phyloP scores from a whole-genome alignment of 2,329 filamentous ascomycete species.

The Aspergillus ochraceus region DNA sequence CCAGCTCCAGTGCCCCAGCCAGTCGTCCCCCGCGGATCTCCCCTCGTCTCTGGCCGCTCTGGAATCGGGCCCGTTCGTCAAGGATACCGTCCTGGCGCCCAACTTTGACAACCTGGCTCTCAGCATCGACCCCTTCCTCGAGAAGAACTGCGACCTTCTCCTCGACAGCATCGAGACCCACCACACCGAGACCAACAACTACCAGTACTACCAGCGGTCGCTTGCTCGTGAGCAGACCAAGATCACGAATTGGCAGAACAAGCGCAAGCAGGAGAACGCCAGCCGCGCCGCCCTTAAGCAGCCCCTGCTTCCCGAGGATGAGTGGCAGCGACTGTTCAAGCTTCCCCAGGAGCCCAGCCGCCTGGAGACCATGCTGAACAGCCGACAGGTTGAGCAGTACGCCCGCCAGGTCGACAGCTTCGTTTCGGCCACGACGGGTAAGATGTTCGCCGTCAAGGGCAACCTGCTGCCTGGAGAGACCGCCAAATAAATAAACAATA shows the following conservation, averaged over 20 bases:
- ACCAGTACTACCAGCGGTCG: conserved; percentile 94
- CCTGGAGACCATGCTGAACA: conserved; percentile 91
- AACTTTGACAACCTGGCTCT: conserved; percentile 89
- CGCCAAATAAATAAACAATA: conserved; percentile 30
- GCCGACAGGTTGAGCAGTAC: conserved; percentile 96
- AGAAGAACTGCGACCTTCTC: conserved; percentile 96
- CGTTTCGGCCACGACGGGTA: conserved; percentile 83
- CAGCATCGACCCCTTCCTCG: conserved; percentile 93
- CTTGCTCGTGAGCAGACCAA: conserved; percentile 92
- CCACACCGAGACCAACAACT: conserved; percentile 99
- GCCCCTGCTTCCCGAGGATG: conserved; percentile 84
- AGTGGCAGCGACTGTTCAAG: conserved; percentile 99
- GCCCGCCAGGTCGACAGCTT: conserved; percentile 96
- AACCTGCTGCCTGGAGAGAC: conserved; percentile 61
- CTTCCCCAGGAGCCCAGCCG: conserved; percentile 91
- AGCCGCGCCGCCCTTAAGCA: conserved; percentile 84
- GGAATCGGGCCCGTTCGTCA: conserved; percentile 61
- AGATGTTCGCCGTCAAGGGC: conserved; percentile 95
- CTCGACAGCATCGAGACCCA: conserved; percentile 96
- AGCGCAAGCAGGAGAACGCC: conserved; percentile 95
- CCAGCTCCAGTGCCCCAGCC: conserved; percentile 73
- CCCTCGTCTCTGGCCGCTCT: conserved; percentile 79
- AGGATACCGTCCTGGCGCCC: conserved; percentile 69
- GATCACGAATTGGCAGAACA: conserved; percentile 93
- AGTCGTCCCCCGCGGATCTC: conserved; percentile 68